These are phyloP conservation scores for Gonium pectorale DNA, from an alignment of 139 green algal species.

Conservation along the genomic window DNA sequence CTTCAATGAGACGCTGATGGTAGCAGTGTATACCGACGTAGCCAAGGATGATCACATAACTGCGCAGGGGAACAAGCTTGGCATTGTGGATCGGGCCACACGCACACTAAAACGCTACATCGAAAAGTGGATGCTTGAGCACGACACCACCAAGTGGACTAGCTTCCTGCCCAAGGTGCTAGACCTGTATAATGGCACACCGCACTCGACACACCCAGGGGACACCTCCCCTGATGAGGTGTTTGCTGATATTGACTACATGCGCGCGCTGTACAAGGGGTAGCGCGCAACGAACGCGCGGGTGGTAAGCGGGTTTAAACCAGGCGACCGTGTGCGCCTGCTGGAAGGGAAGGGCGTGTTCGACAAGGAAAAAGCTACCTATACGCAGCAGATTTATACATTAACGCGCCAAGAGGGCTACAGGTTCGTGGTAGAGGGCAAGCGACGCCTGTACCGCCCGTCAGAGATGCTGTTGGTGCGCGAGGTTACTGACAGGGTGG, in stretches of 20 bases:
- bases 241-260: conserved; percentile 1
- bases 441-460: not conserved
- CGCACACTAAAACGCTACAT: too few relatives aligned
- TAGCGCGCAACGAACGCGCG: not conserved
- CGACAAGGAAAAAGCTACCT: not conserved
- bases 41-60: conserved; percentile 38
- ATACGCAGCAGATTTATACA: not conserved
- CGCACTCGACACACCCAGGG: not conserved
- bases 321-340: not conserved
- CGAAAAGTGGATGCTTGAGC: too few relatives aligned
- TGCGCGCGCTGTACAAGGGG: not conserved
- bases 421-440: not conserved
- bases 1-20: conserved; percentile 2
- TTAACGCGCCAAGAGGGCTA: not conserved
- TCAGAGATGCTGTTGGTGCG: not conserved
- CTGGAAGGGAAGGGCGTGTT: not conserved
- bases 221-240: conserved; percentile 3
- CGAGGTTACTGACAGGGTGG: conserved; percentile 6
- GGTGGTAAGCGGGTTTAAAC: not conserved
- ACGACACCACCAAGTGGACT: too few relatives aligned
- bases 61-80: too few relatives aligned
- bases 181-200: too few relatives aligned
- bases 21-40: conserved; percentile 8
- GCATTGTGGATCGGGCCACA: too few relatives aligned
- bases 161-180: too few relatives aligned